Conservation (phyloP, 140 eudicot species). For the Stevia rebaudiana region DNA sequence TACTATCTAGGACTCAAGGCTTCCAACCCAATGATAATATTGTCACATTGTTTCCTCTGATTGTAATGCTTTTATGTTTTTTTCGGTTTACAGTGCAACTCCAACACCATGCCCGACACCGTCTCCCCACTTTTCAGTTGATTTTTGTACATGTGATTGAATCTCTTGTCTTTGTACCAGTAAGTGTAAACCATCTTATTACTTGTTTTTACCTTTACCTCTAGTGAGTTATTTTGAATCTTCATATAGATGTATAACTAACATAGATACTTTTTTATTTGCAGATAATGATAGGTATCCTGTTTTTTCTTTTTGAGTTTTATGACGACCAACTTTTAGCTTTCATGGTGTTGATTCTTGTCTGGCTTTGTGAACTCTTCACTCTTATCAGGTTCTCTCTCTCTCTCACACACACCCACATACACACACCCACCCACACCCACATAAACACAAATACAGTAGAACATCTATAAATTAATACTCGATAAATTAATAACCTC, state of each 20-base stretch:
- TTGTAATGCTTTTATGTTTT: conserved; percentile 12
- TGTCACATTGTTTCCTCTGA: background rate
- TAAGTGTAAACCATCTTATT: conserved; percentile 34
- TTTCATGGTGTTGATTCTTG: conserved; percentile 97
- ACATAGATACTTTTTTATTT: conserved; percentile 6
- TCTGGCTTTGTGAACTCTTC: conserved; percentile 98
- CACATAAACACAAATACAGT: too few relatives aligned
- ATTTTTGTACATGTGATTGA: conserved; percentile 97
- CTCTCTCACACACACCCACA: conserved; percentile 23
- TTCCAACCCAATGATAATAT: background rate
- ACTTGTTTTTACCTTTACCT: conserved; percentile 2
- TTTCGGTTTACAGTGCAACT: conserved; percentile 79
- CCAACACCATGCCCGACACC: conserved; percentile 97
- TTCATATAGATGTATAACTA: conserved; percentile 4
- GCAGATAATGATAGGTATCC: conserved; percentile 99
- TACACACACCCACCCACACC: conserved; percentile 11
- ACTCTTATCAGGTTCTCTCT: conserved; percentile 30
- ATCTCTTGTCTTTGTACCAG: conserved; percentile 98
- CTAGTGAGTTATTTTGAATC: background rate
- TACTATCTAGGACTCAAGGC: background rate
- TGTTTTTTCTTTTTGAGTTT: conserved; percentile 91
- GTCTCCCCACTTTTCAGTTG: conserved; percentile 98
- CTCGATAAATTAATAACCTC: too few relatives aligned
- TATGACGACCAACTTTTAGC: conserved; percentile 98
- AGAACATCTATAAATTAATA: too few relatives aligned